These are phyloP conservation scores for Chlorella ohadii DNA, from an alignment of 139 green algal genomes.

Conservation along the genomic window DNA sequence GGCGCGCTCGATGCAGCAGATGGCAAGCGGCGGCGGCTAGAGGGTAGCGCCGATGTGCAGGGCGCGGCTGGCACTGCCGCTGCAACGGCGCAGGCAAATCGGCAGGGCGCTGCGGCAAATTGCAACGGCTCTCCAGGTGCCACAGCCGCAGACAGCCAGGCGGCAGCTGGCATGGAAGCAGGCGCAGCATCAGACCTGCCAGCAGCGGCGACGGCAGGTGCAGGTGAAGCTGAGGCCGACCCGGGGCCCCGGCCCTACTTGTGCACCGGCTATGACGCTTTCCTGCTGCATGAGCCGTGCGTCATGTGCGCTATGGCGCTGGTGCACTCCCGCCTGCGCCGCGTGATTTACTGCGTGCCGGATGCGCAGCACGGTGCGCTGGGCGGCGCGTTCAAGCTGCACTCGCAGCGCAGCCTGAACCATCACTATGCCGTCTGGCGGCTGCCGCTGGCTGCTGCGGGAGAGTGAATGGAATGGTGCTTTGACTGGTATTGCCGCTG, in stretches of 20 bases:
- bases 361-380: slow-evolving; percentile 63
- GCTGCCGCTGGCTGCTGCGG: slow-evolving; percentile 35
- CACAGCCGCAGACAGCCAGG: neutral
- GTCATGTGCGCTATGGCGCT: slow-evolving; percentile 97
- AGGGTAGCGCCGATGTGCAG: neutral
- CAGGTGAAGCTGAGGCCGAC: slow-evolving; percentile 1
- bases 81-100: neutral
- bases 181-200: no score
- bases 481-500: no score
- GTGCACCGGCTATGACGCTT: slow-evolving; percentile 93
- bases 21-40: slow-evolving; percentile 29
- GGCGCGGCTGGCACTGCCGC: neutral
- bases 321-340: slow-evolving; percentile 83
- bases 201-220: neutral
- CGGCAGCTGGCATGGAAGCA: neutral
- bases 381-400: slow-evolving; percentile 60
- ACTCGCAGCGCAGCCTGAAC: slow-evolving; percentile 81
- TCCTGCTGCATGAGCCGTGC: slow-evolving; percentile 90
- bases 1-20: neutral
- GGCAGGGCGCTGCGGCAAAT: neutral
- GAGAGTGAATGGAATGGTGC: no score
- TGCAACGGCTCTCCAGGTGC: neutral
- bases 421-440: slow-evolving; percentile 85
- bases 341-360: slow-evolving; percentile 72
- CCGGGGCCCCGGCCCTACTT: slow-evolving; percentile 78